These are phyloP conservation scores for Fusarium incarnatum DNA, from an alignment of 2,329 filamentous ascomycete genomes.

Conservation along the genomic window DNA sequence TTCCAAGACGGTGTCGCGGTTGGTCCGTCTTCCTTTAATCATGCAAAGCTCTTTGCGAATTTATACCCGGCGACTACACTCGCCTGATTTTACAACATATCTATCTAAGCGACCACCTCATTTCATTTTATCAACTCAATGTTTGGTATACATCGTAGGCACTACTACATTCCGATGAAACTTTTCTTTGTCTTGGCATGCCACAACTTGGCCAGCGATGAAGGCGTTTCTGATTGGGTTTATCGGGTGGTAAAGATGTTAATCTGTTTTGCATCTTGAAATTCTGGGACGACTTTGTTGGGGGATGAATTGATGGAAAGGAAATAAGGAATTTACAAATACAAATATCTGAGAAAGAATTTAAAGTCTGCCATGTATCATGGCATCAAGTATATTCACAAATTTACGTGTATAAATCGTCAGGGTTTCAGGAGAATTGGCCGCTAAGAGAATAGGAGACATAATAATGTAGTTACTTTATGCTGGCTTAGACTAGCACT, in stretches of 20 bases:
- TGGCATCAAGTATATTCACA: conserved; percentile 16
- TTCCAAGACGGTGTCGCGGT: not conserved
- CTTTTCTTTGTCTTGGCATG: conserved; percentile 22
- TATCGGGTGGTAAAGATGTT: not conserved
- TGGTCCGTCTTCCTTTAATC: conserved; percentile 15
- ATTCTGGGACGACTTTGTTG: not conserved
- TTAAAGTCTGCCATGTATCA: conserved; percentile 6
- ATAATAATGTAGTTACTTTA: not conserved
- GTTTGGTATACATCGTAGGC: conserved; percentile 14
- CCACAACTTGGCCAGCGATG: conserved; percentile 25
- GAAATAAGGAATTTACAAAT: conserved; percentile 7
- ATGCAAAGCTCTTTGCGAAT: conserved; percentile 39
- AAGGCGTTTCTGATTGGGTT: conserved; percentile 32
- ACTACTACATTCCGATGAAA: not conserved
- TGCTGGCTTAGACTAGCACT: not conserved
- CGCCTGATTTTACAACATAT: conserved; percentile 37
- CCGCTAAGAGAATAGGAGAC: not conserved
- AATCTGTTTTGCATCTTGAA: conserved; percentile 11
- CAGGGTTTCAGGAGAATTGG: too few species aligned
- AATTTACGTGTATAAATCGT: conserved; percentile 17
- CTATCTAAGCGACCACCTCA: conserved; percentile 21
- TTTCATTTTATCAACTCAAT: conserved; percentile 17
- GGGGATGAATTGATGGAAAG: conserved; percentile 7
- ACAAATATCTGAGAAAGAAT: conserved; percentile 10
- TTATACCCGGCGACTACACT: conserved; percentile 44